Percentiles rank a stretch among this genome's conserved stretches.
phyloP scores from a whole-genome alignment of 306 rosid genomes.

The Hippophae rhamnoides region DNA sequence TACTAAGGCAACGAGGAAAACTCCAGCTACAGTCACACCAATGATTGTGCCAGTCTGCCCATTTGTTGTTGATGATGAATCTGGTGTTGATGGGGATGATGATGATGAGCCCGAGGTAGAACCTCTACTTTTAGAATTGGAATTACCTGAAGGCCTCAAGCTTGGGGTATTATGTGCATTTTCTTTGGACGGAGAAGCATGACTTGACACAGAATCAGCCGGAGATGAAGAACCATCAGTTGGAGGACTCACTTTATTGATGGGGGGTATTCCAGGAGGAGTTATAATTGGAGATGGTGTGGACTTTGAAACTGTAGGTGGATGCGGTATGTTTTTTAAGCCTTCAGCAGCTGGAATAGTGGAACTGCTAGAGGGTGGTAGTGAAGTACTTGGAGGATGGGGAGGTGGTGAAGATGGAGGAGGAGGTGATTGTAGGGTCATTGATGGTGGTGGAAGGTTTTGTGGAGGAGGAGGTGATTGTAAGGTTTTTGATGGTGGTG shows the following conservation, averaged over 20 bases:
- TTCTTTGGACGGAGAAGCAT: not conserved
- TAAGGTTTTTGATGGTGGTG: slow-evolving; percentile 3
- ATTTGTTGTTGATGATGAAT: not conserved
- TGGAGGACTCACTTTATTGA: not conserved
- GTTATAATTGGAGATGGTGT: not conserved
- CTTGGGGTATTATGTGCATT: no score
- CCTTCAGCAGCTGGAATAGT: not conserved
- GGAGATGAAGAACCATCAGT: not conserved
- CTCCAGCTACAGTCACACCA: slow-evolving; percentile 40
- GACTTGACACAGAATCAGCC: slow-evolving; percentile 9
- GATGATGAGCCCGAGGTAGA: not conserved
- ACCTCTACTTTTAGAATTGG: not conserved
- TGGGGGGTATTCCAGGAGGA: slow-evolving; percentile 2
- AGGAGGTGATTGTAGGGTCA: slow-evolving; percentile 9
- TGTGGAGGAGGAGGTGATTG: slow-evolving; percentile 15
- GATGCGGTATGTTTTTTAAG: not conserved
- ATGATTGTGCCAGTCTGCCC: slow-evolving; percentile 15
- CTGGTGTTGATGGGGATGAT: not conserved
- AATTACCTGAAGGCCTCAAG: not conserved
- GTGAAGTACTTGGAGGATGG: not conserved
- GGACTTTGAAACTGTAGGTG: slow-evolving; percentile 1
- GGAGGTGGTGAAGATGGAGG: not conserved
- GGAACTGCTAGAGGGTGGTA: not conserved
- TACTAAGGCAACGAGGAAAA: slow-evolving; percentile 33
- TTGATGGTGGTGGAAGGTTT: not conserved